phyloP scores from a whole-genome alignment of 2,329 filamentous ascomycete species.

The Meredithiella fracta region DNA sequence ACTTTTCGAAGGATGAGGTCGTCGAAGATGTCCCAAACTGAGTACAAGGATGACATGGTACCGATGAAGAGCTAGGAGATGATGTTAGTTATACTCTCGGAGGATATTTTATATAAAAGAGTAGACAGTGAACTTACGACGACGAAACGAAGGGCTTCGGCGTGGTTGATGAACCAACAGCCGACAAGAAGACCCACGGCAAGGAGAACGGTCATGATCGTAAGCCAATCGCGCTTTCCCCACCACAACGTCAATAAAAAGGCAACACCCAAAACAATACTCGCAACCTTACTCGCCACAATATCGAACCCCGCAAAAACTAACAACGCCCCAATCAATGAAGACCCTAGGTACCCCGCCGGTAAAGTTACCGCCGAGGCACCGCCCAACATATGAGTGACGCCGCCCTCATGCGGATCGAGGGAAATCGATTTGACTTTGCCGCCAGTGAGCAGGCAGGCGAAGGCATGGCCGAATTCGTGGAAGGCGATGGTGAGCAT shows the following conservation, averaged over 20 bases:
- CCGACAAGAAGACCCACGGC: slow-evolving; percentile 55
- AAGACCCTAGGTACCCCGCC: slow-evolving; percentile 63
- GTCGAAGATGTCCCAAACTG: slow-evolving; percentile 74
- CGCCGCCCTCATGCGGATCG: slow-evolving; percentile 49
- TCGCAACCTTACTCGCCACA: slow-evolving; percentile 64
- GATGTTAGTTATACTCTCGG: not conserved
- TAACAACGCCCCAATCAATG: slow-evolving; percentile 58
- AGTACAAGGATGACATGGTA: slow-evolving; percentile 67
- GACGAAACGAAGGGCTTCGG: slow-evolving; percentile 55
- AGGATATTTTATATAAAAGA: not conserved
- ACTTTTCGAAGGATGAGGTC: slow-evolving; percentile 68
- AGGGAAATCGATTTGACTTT: slow-evolving; percentile 51
- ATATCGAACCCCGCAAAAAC: slow-evolving; percentile 72
- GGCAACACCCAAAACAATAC: slow-evolving; percentile 53
- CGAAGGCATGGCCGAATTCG: slow-evolving; percentile 62
- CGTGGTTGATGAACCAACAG: slow-evolving; percentile 68
- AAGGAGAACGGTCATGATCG: slow-evolving; percentile 50
- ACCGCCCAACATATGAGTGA: slow-evolving; percentile 62
- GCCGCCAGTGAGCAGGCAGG: slow-evolving; percentile 55
- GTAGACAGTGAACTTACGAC: slow-evolving; percentile 30
- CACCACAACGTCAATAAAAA: slow-evolving; percentile 71
- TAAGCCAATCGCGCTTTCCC: slow-evolving; percentile 64
- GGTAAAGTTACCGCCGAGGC: slow-evolving; percentile 55
- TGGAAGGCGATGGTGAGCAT: slow-evolving; percentile 77
- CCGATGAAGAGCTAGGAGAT: slow-evolving; percentile 51